Percentiles rank a stretch among this genome's conserved stretches.
These are phyloP conservation scores for Suaeda aralocaspica DNA, from an alignment of 148 eudicot genomes.

Conservation along the genomic window DNA sequence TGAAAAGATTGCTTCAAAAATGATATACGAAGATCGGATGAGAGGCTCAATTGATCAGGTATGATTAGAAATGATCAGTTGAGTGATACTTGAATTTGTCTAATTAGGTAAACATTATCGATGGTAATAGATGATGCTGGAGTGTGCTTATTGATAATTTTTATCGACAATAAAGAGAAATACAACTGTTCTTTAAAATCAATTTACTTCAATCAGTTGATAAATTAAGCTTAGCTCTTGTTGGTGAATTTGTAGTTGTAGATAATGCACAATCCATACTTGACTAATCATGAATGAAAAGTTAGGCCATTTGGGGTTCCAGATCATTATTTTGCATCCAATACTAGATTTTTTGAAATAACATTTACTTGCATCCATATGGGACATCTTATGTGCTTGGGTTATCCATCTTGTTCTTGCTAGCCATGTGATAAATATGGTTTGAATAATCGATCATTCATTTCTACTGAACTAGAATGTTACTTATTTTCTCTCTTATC, in stretches of 20 bases:
- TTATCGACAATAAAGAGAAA: not conserved
- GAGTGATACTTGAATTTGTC: not conserved
- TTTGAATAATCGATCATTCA: not conserved
- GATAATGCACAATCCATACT: too few species aligned
- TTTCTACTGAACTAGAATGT: not conserved
- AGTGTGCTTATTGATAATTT: not conserved
- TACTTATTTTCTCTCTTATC: not conserved
- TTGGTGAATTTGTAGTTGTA: too few species aligned
- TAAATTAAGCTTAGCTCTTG: too few species aligned
- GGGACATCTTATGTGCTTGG: too few species aligned
- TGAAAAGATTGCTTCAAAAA: conserved; percentile 96
- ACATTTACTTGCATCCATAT: too few species aligned
- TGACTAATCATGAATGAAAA: too few species aligned
- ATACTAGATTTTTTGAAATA: too few species aligned
- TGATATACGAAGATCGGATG: conserved; percentile 98
- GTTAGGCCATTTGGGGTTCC: too few species aligned
- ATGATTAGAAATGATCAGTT: conserved; percentile 4
- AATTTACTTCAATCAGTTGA: too few species aligned
- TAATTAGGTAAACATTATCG: not conserved
- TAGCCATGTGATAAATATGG: not conserved
- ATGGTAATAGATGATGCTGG: too few species aligned
- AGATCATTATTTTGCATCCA: too few species aligned
- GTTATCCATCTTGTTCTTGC: too few species aligned
- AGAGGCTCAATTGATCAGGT: conserved; percentile 99
- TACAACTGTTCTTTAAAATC: not conserved